These are phyloP conservation scores for Piper longum DNA, from an alignment of 164 flowering plant genomes.

Conservation along the genomic window DNA sequence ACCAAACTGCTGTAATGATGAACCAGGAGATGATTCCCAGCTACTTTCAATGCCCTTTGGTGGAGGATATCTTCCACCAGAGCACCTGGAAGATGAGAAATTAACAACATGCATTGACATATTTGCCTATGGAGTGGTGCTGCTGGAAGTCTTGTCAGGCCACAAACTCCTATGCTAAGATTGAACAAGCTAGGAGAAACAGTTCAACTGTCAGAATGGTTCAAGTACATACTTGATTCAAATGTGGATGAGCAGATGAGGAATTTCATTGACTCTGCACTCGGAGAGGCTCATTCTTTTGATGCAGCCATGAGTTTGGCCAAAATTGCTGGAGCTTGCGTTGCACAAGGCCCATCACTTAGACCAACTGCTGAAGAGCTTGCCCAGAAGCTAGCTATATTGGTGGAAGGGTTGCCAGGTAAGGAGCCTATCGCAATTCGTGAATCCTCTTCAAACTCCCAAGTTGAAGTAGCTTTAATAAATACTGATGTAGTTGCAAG, in stretches of 20 bases:
- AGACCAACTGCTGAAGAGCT: slow-evolving; percentile 68
- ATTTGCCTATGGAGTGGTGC: slow-evolving; percentile 71
- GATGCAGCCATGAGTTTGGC: slow-evolving; percentile 52
- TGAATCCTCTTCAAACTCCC: slow-evolving; percentile 48
- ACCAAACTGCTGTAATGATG: slow-evolving; percentile 29
- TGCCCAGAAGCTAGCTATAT: slow-evolving; percentile 41
- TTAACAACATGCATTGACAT: slow-evolving; percentile 47
- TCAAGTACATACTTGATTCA: slow-evolving; percentile 32
- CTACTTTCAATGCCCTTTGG: slow-evolving; percentile 21
- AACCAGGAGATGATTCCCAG: slow-evolving; percentile 8
- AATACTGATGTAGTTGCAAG: background rate
- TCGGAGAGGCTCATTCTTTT: slow-evolving; percentile 63
- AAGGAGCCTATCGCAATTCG: slow-evolving; percentile 18
- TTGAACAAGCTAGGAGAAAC: slow-evolving; percentile 20
- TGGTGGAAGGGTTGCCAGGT: slow-evolving; percentile 43
- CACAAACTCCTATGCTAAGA: slow-evolving; percentile 27
- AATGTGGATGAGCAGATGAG: slow-evolving; percentile 46
- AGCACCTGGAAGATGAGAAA: slow-evolving; percentile 23
- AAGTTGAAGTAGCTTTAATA: background rate
- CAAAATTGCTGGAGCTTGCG: slow-evolving; percentile 53
- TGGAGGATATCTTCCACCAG: slow-evolving; percentile 61
- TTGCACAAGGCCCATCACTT: slow-evolving; percentile 42
- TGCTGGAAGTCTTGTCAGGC: slow-evolving; percentile 67
- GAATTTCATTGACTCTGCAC: slow-evolving; percentile 60
- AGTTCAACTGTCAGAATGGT: slow-evolving; percentile 32